Evolutionary conservation across 805 yeast species (phyloP), one percentile per base, ranked within the genome.

Genomic region (Saccharomycopsis amapae): DNA sequence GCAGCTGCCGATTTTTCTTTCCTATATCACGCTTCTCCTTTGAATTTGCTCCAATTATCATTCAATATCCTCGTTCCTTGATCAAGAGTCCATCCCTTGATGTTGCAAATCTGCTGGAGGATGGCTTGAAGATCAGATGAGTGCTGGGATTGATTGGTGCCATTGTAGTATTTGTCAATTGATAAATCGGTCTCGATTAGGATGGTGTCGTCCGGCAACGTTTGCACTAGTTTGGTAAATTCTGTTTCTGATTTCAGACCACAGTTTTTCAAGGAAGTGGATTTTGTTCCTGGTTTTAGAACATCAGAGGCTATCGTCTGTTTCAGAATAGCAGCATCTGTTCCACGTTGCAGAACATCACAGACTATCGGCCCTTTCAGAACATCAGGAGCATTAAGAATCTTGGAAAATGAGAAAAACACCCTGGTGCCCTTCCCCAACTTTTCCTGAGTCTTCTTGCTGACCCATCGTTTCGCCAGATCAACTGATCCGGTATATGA

Each of bases 401-500:
- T 65, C 35, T 67, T 56, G 7, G 83, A 75, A n/a, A 77, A 64
- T 13, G 85, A 78, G 44, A 79, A 75, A 50, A 53, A 72, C 2
- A 78, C 61, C 10, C 49, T 48, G 5, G 58, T 50, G 6, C 57
- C n/a, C n/a, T n/a, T n/a, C 37, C 22, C 25, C 20, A 5, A 36
- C 39, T 25, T 33, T 28, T 31, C 39, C 30, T 35, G 59, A 64
- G 33, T 50, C 51, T 53, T 47, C 63, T 52, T 53, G 38, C 63
- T 63, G 40, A 73, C 56, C 70, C 81, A 75, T 36, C 66, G 44
- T 44, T 65, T 58, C 13, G 81, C 74, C 48, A 79, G 86, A 36
- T 87, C 96, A 0, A 69, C 51, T 1, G 95, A 81, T 0, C 97
- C 97, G 5, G 87, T 77, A 60, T 79, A 93, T 0, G 96, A 86